Percentiles rank a stretch among this genome's conserved stretches.
Conservation (phyloP, 768 basidiomycete species). For the Tricholoma matsutake region DNA sequence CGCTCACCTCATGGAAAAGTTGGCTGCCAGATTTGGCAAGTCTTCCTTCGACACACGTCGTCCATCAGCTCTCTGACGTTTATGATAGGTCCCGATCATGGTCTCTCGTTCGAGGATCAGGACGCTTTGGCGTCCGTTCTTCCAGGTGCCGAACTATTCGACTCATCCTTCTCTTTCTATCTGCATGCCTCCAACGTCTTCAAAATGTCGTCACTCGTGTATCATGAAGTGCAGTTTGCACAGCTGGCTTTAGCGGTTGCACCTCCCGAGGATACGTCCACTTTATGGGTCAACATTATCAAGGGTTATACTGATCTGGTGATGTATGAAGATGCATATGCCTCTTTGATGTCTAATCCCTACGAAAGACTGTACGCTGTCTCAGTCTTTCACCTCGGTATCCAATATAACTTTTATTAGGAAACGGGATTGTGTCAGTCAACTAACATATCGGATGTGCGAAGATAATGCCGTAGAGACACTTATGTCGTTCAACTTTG, state of each 20-base stretch:
- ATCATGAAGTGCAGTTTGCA: slow-evolving; percentile 70
- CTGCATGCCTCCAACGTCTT: slow-evolving; percentile 75
- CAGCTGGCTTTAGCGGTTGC: slow-evolving; percentile 77
- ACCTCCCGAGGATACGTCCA: slow-evolving; percentile 50
- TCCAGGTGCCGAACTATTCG: slow-evolving; percentile 51
- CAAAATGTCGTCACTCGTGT: slow-evolving; percentile 50
- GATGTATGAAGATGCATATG: slow-evolving; percentile 86
- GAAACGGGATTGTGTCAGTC: slow-evolving; percentile 76
- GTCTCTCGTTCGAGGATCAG: slow-evolving; percentile 55
- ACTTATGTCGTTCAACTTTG: slow-evolving; percentile 80
- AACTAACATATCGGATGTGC: slow-evolving; percentile 90
- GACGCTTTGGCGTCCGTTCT: slow-evolving; percentile 62
- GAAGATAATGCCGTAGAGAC: slow-evolving; percentile 79
- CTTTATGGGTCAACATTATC: slow-evolving; percentile 80
- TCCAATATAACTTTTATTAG: slow-evolving; percentile 37
- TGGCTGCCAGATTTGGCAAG: slow-evolving; percentile 76
- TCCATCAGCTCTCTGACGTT: slow-evolving; percentile 11
- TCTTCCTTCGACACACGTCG: slow-evolving; percentile 13
- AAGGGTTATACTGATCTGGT: slow-evolving; percentile 71
- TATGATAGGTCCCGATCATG: slow-evolving; percentile 43
- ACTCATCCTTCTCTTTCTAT: slow-evolving; percentile 73
- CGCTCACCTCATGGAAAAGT: slow-evolving; percentile 63
- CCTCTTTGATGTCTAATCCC: slow-evolving; percentile 68
- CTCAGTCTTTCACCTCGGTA: slow-evolving; percentile 5
- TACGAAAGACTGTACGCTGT: slow-evolving; percentile 73